Evolutionary conservation across 108 stramenopile genomes (phyloP), one percentile per base, ranked within the genome.

Genomic region (Hondaea fermentalgiana): DNA sequence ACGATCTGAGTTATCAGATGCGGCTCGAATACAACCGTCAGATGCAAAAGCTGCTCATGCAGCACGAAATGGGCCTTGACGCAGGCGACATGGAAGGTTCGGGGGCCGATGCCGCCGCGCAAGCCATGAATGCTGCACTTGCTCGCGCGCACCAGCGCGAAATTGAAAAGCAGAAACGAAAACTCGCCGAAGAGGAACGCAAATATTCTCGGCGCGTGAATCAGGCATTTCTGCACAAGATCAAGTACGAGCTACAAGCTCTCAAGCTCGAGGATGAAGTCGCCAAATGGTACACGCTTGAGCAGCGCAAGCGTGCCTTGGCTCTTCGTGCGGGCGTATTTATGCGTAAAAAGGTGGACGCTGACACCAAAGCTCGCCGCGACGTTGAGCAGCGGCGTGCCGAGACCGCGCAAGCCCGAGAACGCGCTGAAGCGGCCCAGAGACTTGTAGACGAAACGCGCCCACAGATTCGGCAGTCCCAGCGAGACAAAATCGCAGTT

Each of bases 41-140:
- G 23, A 83, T 83, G 76, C 76, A 83, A 3, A 53, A 83, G 51
- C 51, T 83, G 17, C 76, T 83, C 51, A 53, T 83, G 76, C 76
- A 83, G 23, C 76, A 83, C 51, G 76, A 83, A 53, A 47, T 83
- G 49, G 76, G 76, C 12, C 76, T 83, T 3, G 45, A 47, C 51
- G 64, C 21, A 69, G 1, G 6, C 42, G 64, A 64, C 35, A 16
- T 8, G 10, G 49, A 83, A 6, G 76, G 49, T 6, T 6, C 4
- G 0, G 76, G 51, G n/a, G n/a, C 51, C 25, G 51, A 83, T 23
- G 76, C n/a, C 45, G 76, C 51, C 0, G 12, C 45, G n/a, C 49
- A 25, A 6, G 76, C 76, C n/a, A 23, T 53, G 25, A 53, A 23
- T 6, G 76, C 76, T 6, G 49, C 45, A 0, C n/a, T 83, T 14